These are phyloP conservation scores for Solanum virginianum DNA, from an alignment of 257 asterid genomes.

Conservation along the genomic window DNA sequence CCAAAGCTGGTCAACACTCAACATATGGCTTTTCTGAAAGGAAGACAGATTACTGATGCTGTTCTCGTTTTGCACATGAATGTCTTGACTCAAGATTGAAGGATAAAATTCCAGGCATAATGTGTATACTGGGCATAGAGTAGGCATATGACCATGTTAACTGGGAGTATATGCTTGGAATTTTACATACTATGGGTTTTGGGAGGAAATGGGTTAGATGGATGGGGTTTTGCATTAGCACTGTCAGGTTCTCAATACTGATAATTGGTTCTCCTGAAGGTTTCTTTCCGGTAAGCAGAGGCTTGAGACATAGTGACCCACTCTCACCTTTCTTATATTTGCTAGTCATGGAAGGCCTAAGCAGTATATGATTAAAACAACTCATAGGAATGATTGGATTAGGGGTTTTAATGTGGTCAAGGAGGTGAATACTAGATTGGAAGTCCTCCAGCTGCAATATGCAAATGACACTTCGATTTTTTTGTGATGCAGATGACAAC, in stretches of 20 bases:
- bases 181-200: neutral
- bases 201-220: neutral
- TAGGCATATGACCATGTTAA: neutral
- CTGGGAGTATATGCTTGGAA: neutral
- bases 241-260: neutral
- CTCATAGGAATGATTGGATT: neutral
- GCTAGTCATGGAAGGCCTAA: neutral
- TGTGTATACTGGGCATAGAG: neutral
- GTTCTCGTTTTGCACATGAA: neutral
- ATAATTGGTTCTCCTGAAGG: neutral
- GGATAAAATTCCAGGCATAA: neutral
- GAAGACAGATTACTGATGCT: neutral
- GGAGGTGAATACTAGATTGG: neutral
- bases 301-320: neutral
- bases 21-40: neutral
- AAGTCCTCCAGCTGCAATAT: neutral
- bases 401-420: neutral
- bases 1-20: neutral
- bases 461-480: neutral
- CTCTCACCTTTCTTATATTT: neutral
- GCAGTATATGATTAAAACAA: neutral
- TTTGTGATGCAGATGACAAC: neutral
- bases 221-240: neutral
- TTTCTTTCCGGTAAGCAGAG: neutral
- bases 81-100: neutral